Conservation (phyloP, 2,329 filamentous ascomycete species). For the Sporothrix humicola region DNA sequence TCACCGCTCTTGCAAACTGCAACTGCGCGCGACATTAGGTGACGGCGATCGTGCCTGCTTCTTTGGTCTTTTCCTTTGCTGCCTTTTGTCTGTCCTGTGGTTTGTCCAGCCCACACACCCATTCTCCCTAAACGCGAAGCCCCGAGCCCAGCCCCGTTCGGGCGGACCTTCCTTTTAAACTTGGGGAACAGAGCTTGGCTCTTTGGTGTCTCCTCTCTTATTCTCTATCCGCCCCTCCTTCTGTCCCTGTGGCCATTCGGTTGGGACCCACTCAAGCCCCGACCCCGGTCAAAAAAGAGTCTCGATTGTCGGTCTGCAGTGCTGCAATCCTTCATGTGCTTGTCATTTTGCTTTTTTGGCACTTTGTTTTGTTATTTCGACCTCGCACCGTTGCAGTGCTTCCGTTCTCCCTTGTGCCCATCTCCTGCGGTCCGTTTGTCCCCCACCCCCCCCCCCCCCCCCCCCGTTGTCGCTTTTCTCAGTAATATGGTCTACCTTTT, state of each 20-base stretch:
- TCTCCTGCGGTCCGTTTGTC: not conserved
- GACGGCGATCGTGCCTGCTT: not conserved
- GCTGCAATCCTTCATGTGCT: not conserved
- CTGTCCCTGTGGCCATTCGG: constrained; percentile 2
- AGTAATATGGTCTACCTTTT: not conserved
- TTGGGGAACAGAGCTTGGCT: not conserved
- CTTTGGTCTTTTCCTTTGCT: not conserved
- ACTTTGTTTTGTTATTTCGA: not conserved
- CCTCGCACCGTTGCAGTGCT: not conserved
- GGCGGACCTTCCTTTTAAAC: not conserved
- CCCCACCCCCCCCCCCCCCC: not conserved
- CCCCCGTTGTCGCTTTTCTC: not conserved
- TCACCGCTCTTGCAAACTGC: not conserved
- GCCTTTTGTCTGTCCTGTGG: not conserved
- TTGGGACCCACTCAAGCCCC: not conserved
- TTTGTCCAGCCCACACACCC: constrained; percentile 7
- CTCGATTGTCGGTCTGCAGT: not conserved
- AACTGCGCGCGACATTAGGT: too few species aligned
- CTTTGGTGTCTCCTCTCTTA: constrained; percentile 2
- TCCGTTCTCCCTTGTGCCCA: not conserved
- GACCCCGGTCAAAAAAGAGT: constrained; percentile 5
- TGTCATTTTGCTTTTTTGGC: not conserved
- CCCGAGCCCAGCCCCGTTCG: constrained; percentile 5
- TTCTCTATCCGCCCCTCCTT: constrained; percentile 26
- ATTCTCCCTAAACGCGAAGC: constrained; percentile 16